phyloP scores from a whole-genome alignment of 2,329 filamentous ascomycete species.

The Juglanconis juglandina region DNA sequence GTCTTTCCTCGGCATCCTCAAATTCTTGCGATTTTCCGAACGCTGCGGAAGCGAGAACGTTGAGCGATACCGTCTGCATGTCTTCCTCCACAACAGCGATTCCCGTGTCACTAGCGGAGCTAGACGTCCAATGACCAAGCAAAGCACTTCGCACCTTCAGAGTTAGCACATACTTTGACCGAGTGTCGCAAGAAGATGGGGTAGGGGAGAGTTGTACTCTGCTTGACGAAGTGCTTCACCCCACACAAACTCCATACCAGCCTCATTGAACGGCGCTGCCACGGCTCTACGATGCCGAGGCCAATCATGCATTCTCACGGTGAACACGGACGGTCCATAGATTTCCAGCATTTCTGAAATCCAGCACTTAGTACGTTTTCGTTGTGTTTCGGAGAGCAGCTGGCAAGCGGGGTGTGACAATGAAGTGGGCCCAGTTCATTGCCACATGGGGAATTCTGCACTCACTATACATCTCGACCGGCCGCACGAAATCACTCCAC shows the following conservation, averaged over 20 bases:
- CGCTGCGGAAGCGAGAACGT: conserved; percentile 26
- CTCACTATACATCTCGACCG: conserved; percentile 21
- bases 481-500: conserved; percentile 23
- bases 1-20: conserved; percentile 16
- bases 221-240: conserved; percentile 24
- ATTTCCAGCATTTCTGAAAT: conserved; percentile 24
- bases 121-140: background rate
- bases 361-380: too few species aligned
- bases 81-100: conserved; percentile 22
- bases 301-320: conserved; percentile 27
- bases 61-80: conserved; percentile 25
- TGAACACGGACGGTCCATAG: conserved; percentile 29
- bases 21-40: conserved; percentile 26
- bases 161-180: too few species aligned
- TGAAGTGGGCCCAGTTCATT: background rate
- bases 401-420: too few species aligned
- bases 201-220: background rate
- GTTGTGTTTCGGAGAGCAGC: too few species aligned
- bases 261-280: conserved; percentile 28
- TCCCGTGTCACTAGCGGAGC: background rate
- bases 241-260: conserved; percentile 28
- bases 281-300: conserved; percentile 27
- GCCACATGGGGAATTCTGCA: background rate
- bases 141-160: too few species aligned
- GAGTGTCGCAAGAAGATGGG: too few species aligned